Conservation (phyloP, 192 early-diverging fungal species). For the Linnemannia exigua region DNA sequence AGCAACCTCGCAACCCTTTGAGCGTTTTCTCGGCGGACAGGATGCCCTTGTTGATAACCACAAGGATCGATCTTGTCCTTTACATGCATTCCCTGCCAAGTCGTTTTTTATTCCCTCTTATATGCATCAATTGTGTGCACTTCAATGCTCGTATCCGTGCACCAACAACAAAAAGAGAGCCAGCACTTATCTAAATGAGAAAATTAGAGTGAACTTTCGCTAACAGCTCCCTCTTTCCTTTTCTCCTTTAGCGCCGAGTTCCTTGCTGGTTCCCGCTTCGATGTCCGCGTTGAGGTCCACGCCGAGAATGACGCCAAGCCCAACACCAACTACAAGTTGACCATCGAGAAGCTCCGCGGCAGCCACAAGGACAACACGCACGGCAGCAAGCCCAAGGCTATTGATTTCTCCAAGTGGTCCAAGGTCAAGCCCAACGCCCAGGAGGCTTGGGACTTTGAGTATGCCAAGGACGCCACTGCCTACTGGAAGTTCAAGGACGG, state of each 20-base stretch:
- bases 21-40: too few species aligned
- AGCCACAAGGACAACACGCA: slow-evolving; percentile 25
- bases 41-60: too few species aligned
- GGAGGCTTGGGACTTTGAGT: slow-evolving; percentile 68
- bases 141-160: neutral
- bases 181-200: neutral
- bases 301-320: slow-evolving; percentile 60
- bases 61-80: too few species aligned
- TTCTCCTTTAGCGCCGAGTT: slow-evolving; percentile 63
- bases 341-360: slow-evolving; percentile 59
- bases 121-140: neutral
- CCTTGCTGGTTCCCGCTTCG: slow-evolving; percentile 69
- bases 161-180: slow-evolving; percentile 9
- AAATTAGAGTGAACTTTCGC: neutral
- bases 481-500: slow-evolving; percentile 53
- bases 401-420: slow-evolving; percentile 63
- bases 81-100: neutral
- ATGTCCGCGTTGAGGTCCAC: slow-evolving; percentile 74
- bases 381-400: slow-evolving; percentile 23
- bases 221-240: neutral
- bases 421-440: slow-evolving; percentile 35
- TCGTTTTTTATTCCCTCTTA: neutral
- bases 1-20: too few species aligned
- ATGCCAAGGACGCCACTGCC: slow-evolving; percentile 59
- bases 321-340: slow-evolving; percentile 61